Conservation (phyloP, 495 filamentous ascomycete genomes). For the Aspergillus mulundensis region DNA sequence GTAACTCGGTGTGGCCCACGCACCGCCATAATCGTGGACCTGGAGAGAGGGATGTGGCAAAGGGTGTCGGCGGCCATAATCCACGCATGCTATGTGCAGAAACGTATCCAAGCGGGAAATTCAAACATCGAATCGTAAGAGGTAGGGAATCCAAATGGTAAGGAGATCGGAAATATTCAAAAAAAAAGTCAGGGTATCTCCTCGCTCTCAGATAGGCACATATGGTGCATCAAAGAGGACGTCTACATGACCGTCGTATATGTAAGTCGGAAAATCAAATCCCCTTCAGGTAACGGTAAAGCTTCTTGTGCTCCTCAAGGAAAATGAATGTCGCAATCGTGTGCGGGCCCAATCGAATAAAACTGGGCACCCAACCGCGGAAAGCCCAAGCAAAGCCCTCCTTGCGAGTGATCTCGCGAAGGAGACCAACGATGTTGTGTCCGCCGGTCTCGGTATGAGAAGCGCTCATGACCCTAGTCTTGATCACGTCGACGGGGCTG, state of each 20-base stretch:
- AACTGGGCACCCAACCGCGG: conserved; percentile 95
- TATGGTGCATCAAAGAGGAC: conserved; percentile 1
- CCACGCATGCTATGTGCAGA: neutral
- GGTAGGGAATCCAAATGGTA: conserved; percentile 26
- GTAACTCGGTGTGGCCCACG: neutral
- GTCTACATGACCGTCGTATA: conserved; percentile 5
- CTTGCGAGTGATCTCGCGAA: conserved; percentile 65
- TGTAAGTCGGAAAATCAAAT: conserved; percentile 10
- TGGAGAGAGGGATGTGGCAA: neutral
- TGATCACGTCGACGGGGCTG: conserved; percentile 94
- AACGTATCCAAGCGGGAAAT: neutral
- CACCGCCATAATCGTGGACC: neutral
- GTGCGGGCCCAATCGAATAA: conserved; percentile 86
- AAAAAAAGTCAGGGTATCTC: neutral
- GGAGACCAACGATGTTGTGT: conserved; percentile 53
- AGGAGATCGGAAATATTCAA: conserved; percentile 46
- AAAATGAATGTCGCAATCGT: conserved; percentile 95
- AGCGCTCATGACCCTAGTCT: conserved; percentile 89
- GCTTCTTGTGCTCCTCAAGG: conserved; percentile 71
- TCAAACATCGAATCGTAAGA: neutral
- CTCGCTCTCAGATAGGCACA: neutral
- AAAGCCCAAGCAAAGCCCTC: conserved; percentile 92
- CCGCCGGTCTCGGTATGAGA: conserved; percentile 47
- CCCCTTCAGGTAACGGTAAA: conserved; percentile 47
- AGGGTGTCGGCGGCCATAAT: neutral